Base-by-base conservation (phyloP, 352 stramenopile genomes). In the Stramenopiles sp. region DNA sequence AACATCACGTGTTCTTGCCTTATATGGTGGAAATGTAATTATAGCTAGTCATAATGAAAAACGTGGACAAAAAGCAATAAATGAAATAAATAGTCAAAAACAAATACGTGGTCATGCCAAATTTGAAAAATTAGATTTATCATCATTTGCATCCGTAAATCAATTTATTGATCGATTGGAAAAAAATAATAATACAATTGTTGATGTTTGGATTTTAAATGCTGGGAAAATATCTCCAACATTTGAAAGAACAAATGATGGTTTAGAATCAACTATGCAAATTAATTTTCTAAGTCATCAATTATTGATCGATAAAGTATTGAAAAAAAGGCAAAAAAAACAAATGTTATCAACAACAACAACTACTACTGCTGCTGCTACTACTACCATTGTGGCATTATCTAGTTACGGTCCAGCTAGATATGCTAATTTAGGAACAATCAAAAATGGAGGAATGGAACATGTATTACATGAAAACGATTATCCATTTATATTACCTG, bases 181-280 rank as follows among this genome's bases (percentile, higher is more conserved):
- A 20, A 27, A 20, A 27, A 20, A 69, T 20, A 20, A 69, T 23
- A 69, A 69, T 23, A 69, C 53, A 27, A n/a, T n/a, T n/a, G n/a
- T n/a, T n/a, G 53, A 69, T 27, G 53, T 69, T 69, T 69, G 53
- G 53, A 69, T 69, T 69, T 69, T 69, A 69, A 69, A 69, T 27
- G 53, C 53, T 69, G 53, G 53, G 53, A 20, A 27, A 23, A 69
- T 69, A 69, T 69, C 53, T 69, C 53, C 53, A 69, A 69, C 20
- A 20, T 69, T 69, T 69, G 53, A 69, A 69, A 20, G 53, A 27
- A 69, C 53, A 69, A 69, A 27, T 27, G 53, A 69, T 27, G 53
- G 53, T 69, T 20, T 69, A 69, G 53, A 69, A 27, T 69, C 53
- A 27, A 69, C 53, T 27, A 23, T 69, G 53, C 53, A 69, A 27